Conservation (phyloP, 2,329 filamentous ascomycete species). For the Sarocladiaceae sp. region DNA sequence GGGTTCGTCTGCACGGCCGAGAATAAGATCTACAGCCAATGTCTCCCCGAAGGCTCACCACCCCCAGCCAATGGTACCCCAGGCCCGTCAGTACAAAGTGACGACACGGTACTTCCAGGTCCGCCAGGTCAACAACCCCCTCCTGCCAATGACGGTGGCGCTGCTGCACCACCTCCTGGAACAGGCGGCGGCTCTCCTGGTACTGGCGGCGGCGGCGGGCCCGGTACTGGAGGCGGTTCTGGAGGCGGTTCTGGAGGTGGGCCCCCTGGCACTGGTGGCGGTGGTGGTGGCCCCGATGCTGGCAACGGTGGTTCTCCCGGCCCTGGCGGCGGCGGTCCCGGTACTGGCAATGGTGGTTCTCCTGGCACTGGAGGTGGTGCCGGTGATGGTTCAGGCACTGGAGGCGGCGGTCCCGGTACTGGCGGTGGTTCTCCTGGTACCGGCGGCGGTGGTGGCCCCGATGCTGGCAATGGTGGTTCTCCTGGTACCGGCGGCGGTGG, state of each 20-base stretch:
- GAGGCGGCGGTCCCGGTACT: no score
- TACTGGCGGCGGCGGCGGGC: neutral
- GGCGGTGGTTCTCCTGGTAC: no score
- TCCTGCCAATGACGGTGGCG: neutral
- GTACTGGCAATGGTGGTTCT: no score
- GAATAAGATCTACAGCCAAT: conserved; percentile 25
- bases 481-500: neutral
- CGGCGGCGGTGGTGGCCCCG: neutral
- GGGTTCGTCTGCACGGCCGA: conserved; percentile 18
- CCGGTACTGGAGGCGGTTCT: no score
- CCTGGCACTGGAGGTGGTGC: no score
- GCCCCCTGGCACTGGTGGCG: no score
- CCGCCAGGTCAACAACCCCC: no score
- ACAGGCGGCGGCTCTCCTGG: no score
- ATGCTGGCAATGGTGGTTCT: neutral
- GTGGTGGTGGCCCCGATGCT: neutral
- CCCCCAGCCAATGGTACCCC: no score
- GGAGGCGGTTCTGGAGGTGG: neutral
- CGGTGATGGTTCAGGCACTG: neutral
- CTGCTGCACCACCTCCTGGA: neutral
- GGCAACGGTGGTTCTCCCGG: neutral
- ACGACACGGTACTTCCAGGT: no score
- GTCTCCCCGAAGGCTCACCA: conserved; percentile 10
- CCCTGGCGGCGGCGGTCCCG: no score
- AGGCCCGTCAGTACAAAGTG: no score